Conservation (phyloP, 2,329 filamentous ascomycete genomes). For the Scortechinia acanthostroma region DNA sequence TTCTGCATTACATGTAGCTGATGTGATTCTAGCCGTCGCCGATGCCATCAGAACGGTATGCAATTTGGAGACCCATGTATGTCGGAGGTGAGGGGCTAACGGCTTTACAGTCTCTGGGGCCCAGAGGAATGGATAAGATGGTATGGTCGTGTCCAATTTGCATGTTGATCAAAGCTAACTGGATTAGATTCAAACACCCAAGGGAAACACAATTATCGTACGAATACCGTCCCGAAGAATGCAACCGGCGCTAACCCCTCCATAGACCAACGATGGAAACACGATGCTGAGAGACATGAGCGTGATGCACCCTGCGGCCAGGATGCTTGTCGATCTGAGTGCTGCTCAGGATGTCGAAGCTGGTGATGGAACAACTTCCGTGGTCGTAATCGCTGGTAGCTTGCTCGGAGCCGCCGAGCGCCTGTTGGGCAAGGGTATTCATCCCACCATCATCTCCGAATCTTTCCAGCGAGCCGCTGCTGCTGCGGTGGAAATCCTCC, state of each 20-base stretch:
- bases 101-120: constrained; percentile 63
- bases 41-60: constrained; percentile 80
- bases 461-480: constrained; percentile 91
- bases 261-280: constrained; percentile 85
- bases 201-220: constrained; percentile 86
- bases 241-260: not conserved
- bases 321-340: constrained; percentile 96
- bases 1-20: constrained; percentile 13
- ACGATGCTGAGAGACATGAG: constrained; percentile 99
- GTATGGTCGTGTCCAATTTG: constrained; percentile 19
- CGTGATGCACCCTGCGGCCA: constrained; percentile 97
- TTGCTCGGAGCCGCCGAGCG: constrained; percentile 88
- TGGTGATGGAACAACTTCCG: constrained; percentile 94
- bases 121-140: constrained; percentile 99
- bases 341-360: constrained; percentile 97
- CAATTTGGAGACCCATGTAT: not conserved
- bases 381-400: constrained; percentile 95
- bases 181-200: constrained; percentile 74
- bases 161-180: constrained; percentile 15
- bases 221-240: not conserved
- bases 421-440: constrained; percentile 84
- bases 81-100: constrained; percentile 24
- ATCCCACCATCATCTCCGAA: constrained; percentile 95
- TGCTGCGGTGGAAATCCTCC: constrained; percentile 80
- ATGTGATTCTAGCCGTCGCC: constrained; percentile 68